Conservation (phyloP, 768 basidiomycete genomes). For the Amanita polypyramis region DNA sequence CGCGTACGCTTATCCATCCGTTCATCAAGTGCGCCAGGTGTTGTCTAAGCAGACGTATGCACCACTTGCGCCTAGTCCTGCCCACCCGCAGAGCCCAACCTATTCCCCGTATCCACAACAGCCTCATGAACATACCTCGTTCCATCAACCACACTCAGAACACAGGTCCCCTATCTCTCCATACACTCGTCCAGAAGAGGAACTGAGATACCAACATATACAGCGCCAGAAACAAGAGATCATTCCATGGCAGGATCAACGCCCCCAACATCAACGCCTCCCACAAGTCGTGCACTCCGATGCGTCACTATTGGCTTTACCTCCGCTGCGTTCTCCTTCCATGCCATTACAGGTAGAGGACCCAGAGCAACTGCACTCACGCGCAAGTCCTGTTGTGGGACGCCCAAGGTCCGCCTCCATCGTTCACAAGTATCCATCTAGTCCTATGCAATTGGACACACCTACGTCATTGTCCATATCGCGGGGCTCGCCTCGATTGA, state of each 20-base stretch:
- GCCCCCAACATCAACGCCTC: neutral
- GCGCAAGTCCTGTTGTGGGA: neutral
- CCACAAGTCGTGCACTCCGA: neutral
- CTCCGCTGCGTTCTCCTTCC: constrained; percentile 3
- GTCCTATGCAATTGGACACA: constrained; percentile 4
- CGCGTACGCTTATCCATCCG: neutral
- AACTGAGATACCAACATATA: constrained; percentile 14
- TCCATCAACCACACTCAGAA: constrained; percentile 7
- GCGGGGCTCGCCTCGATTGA: constrained; percentile 3
- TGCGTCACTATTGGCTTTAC: neutral
- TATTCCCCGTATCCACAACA: constrained; percentile 4
- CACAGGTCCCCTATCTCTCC: constrained; percentile 13
- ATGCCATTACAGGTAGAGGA: constrained; percentile 5
- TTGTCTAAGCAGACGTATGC: constrained; percentile 2
- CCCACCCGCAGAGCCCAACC: neutral
- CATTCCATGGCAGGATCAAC: constrained; percentile 4
- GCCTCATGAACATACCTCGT: neutral
- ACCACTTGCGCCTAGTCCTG: neutral
- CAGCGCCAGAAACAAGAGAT: constrained; percentile 10
- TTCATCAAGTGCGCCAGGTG: neutral
- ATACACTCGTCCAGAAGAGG: constrained; percentile 11
- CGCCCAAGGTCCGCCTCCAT: constrained; percentile 4
- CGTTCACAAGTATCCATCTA: constrained; percentile 2
- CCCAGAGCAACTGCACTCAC: constrained; percentile 4
- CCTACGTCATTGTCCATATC: neutral